Evolutionary conservation across 2,329 filamentous ascomycete species (phyloP), one percentile per base, ranked within the genome.

Genomic region (Coleophoma cylindrospora): DNA sequence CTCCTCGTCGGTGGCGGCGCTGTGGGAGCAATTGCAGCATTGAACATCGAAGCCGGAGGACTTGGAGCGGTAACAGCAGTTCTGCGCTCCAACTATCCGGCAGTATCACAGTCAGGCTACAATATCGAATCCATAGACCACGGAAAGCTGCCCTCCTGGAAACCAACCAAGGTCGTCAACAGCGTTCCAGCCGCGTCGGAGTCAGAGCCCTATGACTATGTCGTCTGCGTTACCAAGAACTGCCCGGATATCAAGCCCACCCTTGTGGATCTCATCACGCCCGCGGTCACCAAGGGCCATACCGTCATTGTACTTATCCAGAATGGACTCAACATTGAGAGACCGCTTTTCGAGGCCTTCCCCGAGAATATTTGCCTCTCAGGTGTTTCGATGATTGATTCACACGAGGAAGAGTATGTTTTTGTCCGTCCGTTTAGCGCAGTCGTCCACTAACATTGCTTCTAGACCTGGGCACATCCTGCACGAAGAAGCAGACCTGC

Each of bases 201-300:
- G 32, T 21, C 22, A 33, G 15, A 27, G 21, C 41, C 41, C 2
- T 44, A 32, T 12, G 41, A 44, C 15, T 51, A 49, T 32, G 40
- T 51, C 22, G 41, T 51, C 21, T 41, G 49, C 17, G 41, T 54
- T 48, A 58, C 54, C 4, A 58, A 58, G 22, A 54, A 56, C 37
- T 51, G 53, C 8, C 56, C 56, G 3, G 56, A 58, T 38, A 50
- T 54, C 44, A 52, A 50, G 3, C 79, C 80, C 0, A 47, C 51
- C 9, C 49, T 58, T 12, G 38, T 48, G n/a, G 47, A 43, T n/a
- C 27, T 56, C 2, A 54, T 58, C 21, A 47, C 45, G 7, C 52
- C 56, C 7, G 54, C 54, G 11, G 52, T 58, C 5, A 57, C 56
- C 1, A 52, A 50, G 11, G 54, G 52, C 3, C 48, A 57, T 19